Percentiles rank a stretch among this genome's conserved stretches.
phyloP scores from a whole-genome alignment of 495 filamentous ascomycete genomes.

The Penicillium arizonense region DNA sequence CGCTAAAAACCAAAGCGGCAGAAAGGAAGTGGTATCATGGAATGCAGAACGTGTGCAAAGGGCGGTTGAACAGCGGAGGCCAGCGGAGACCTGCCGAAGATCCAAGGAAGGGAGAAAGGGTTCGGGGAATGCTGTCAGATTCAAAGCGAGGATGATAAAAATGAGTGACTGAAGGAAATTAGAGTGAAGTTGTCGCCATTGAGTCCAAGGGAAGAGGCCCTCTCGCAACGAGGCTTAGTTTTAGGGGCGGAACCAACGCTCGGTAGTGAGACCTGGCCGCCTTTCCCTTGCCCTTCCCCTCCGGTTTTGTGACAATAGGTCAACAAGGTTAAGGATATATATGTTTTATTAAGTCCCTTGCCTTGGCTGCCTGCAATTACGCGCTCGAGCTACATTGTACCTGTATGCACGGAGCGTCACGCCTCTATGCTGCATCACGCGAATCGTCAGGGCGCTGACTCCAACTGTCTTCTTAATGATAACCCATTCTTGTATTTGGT shows the following conservation, averaged over 20 bases:
- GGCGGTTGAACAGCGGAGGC: neutral
- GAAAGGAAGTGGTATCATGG: conserved; percentile 5
- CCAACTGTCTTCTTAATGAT: too few relatives aligned
- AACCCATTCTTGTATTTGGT: too few relatives aligned
- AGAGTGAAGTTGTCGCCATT: conserved; percentile 4
- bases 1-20: neutral
- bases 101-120: neutral
- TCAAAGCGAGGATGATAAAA: conserved; percentile 5
- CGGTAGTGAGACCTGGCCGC: neutral
- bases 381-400: neutral
- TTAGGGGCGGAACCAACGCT: conserved; percentile 8
- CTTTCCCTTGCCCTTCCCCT: neutral
- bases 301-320: neutral
- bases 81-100: neutral
- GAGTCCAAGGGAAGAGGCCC: conserved; percentile 3
- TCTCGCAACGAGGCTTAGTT: conserved; percentile 4
- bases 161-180: neutral
- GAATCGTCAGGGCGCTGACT: neutral
- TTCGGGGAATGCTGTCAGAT: neutral
- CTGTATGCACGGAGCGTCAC: neutral
- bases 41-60: conserved; percentile 4
- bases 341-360: neutral
- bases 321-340: neutral
- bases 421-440: neutral
- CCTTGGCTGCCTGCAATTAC: neutral